Conservation (phyloP, 1,284 basidiomycete species). For the Neolentinus lepideus region DNA sequence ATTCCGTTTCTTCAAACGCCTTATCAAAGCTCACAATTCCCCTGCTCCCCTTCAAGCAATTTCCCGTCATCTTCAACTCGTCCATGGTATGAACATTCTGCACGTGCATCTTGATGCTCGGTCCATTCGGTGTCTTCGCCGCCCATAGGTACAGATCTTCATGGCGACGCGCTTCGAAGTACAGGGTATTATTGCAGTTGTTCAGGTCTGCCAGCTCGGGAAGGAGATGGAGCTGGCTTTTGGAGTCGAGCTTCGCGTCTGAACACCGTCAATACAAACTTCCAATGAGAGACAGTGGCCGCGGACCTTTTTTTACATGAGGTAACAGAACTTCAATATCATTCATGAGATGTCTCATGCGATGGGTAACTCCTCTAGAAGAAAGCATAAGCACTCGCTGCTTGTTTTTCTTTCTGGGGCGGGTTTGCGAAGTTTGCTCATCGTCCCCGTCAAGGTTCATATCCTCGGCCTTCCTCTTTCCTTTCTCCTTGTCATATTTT, state of each 20-base stretch:
- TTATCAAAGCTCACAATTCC: constrained; percentile 93
- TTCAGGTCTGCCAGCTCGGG: constrained; percentile 97
- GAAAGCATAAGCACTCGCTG: constrained; percentile 88
- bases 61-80: constrained; percentile 99
- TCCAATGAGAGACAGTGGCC: background rate
- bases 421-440: constrained; percentile 18
- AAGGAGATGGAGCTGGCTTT: constrained; percentile 89
- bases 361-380: constrained; percentile 91
- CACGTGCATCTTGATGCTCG: constrained; percentile 94
- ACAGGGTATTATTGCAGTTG: constrained; percentile 97
- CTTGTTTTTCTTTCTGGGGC: constrained; percentile 62
- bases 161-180: constrained; percentile 94
- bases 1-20: constrained; percentile 85
- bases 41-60: constrained; percentile 94
- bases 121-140: constrained; percentile 95
- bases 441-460: constrained; percentile 41
- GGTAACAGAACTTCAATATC: constrained; percentile 90
- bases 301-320: constrained; percentile 92
- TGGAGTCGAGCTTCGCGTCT: constrained; percentile 97
- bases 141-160: constrained; percentile 98
- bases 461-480: constrained; percentile 60
- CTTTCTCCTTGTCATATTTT: constrained; percentile 39
- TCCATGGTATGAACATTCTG: constrained; percentile 99
- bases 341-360: constrained; percentile 97
- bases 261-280: constrained; percentile 2